Conservation (phyloP, 208 protist species). For the Endotrypanum monterogeii region DNA sequence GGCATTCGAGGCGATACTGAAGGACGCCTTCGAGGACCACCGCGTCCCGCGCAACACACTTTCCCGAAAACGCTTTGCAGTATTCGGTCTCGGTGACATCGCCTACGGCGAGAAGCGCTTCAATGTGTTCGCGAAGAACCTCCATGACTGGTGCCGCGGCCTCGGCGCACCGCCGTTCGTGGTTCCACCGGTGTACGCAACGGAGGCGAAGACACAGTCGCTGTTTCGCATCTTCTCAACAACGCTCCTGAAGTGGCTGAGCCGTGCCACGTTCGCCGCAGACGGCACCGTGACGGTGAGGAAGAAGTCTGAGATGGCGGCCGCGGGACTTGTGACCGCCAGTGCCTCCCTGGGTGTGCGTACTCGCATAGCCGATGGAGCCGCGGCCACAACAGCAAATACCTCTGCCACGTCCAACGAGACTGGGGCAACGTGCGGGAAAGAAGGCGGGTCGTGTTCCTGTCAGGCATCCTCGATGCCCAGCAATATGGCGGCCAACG, state of each 20-base stretch:
- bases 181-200: constrained; percentile 81
- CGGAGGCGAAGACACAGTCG: constrained; percentile 42
- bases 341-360: neutral
- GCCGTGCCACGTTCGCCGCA: constrained; percentile 41
- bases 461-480: neutral
- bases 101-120: constrained; percentile 79
- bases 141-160: constrained; percentile 70
- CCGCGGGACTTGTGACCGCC: neutral
- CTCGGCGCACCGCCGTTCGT: constrained; percentile 74
- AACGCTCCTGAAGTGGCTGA: constrained; percentile 68
- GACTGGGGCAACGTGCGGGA: neutral
- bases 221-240: constrained; percentile 70
- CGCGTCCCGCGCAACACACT: constrained; percentile 72
- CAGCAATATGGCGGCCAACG: neutral
- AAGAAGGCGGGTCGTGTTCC: neutral
- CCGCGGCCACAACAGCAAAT: neutral
- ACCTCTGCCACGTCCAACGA: neutral
- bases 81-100: constrained; percentile 91
- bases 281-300: constrained; percentile 46
- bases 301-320: constrained; percentile 14
- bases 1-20: constrained; percentile 65
- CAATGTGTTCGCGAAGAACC: constrained; percentile 78
- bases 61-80: constrained; percentile 57
- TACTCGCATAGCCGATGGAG: neutral
- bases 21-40: constrained; percentile 84